Evolutionary conservation across 2,329 filamentous ascomycete species (phyloP).

Genomic region (Bipolaris gigantea): DNA sequence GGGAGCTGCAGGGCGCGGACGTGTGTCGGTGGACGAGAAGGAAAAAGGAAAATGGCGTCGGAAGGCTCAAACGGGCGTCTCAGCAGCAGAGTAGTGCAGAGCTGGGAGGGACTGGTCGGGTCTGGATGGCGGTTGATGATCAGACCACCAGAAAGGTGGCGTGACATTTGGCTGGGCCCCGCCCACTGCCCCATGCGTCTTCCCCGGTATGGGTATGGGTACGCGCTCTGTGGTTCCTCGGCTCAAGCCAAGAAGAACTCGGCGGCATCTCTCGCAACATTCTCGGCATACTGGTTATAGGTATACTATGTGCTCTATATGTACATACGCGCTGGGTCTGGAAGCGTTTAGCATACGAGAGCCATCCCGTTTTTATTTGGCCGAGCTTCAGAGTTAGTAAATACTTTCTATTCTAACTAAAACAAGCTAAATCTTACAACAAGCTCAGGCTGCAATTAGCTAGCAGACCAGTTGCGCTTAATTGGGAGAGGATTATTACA

Average conservation of each 20-base stretch:
- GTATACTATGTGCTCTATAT: too few species aligned
- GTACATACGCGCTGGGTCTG: too few species aligned
- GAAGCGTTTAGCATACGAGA: too few species aligned
- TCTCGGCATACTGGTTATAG: not conserved
- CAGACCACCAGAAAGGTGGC: slow-evolving; percentile 40
- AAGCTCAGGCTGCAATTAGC: too few species aligned
- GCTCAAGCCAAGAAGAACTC: not conserved
- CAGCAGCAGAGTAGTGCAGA: slow-evolving; percentile 14
- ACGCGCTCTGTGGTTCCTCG: not conserved
- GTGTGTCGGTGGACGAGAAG: not conserved
- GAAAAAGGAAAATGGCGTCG: slow-evolving; percentile 4
- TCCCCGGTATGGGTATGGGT: too few species aligned
- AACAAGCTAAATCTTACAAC: too few species aligned
- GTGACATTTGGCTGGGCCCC: slow-evolving; percentile 32
- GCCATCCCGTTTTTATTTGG: too few species aligned
- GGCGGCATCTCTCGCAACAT: not conserved
- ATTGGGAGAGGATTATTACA: too few species aligned
- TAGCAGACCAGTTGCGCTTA: too few species aligned
- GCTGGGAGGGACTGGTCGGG: slow-evolving; percentile 6
- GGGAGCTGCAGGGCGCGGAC: slow-evolving; percentile 18
- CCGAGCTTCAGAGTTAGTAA: too few species aligned
- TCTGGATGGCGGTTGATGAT: slow-evolving; percentile 21
- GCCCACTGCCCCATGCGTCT: slow-evolving; percentile 13
- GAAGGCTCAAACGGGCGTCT: slow-evolving; percentile 20
- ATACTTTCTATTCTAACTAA: too few species aligned